These are phyloP conservation scores for Wickerhamomyces alni DNA, from an alignment of 805 yeast genomes.

Conservation along the genomic window DNA sequence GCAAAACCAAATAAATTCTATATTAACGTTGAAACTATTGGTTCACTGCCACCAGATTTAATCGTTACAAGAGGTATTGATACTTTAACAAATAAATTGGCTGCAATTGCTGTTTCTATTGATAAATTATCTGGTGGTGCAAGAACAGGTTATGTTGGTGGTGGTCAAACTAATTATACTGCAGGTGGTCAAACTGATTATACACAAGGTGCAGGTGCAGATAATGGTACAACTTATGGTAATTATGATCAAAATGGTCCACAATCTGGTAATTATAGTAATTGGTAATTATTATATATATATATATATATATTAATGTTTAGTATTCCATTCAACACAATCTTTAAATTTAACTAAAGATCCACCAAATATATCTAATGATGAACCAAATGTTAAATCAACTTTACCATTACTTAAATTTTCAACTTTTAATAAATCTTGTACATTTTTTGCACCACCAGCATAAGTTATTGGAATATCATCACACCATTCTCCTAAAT, in stretches of 20 bases:
- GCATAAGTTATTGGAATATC: conserved; percentile 84
- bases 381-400: conserved; percentile 89
- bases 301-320: conserved; percentile 9
- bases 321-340: conserved; percentile 65
- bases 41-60: conserved; percentile 81
- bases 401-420: conserved; percentile 72
- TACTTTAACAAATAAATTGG: conserved; percentile 84
- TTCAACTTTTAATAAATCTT: conserved; percentile 64
- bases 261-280: conserved; percentile 1
- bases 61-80: conserved; percentile 81
- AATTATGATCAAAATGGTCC: conserved; percentile 20
- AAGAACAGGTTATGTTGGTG: conserved; percentile 34
- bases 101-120: conserved; percentile 57
- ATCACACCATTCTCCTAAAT: conserved; percentile 75
- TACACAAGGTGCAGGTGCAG: conserved; percentile 13
- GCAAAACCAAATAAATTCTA: conserved; percentile 82
- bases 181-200: conserved; percentile 22
- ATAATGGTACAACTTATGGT: conserved; percentile 27
- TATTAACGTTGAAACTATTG: conserved; percentile 88
- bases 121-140: conserved; percentile 42
- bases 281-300: conserved; percentile 1
- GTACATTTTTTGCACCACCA: conserved; percentile 83
- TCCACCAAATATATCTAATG: conserved; percentile 95
- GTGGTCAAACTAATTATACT: conserved; percentile 18
- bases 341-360: conserved; percentile 67